These are phyloP conservation scores for Eimeria brunetti DNA, from an alignment of 169 alveolate genomes.

Conservation along the genomic window DNA sequence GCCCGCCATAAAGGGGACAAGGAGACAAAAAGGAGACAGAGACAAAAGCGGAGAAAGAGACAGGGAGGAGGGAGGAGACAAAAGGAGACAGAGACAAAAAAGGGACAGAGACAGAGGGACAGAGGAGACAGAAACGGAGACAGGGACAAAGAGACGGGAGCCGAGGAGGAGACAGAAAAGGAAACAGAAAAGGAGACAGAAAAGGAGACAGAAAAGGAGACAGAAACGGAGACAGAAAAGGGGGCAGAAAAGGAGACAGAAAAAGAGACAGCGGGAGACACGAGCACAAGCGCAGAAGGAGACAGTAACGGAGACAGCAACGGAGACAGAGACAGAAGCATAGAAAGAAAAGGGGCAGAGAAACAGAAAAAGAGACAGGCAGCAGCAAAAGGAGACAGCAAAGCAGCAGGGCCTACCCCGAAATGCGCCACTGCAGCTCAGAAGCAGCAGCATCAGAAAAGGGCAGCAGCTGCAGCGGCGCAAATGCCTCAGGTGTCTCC, in stretches of 20 bases:
- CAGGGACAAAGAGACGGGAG: background rate
- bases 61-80: background rate
- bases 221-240: background rate
- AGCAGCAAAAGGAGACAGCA: background rate
- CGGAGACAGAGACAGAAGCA: too few relatives aligned
- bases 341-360: background rate
- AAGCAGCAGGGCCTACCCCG: slow-evolving; percentile 3
- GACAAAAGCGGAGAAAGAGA: background rate
- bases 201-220: background rate
- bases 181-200: background rate
- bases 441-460: slow-evolving; percentile 27
- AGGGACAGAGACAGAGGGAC: background rate
- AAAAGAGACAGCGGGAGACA: too few relatives aligned
- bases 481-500: slow-evolving; percentile 27
- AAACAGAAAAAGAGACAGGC: background rate
- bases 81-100: background rate
- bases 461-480: slow-evolving; percentile 60
- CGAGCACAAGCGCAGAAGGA: too few relatives aligned
- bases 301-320: background rate
- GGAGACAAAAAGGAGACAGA: background rate
- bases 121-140: too few relatives aligned
- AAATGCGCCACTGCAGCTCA: background rate
- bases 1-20: background rate
- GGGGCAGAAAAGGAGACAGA: too few relatives aligned
- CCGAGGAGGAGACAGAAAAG: background rate